These are phyloP conservation scores for Camelina hispida DNA, from an alignment of 345 rosid species.

Conservation along the genomic window DNA sequence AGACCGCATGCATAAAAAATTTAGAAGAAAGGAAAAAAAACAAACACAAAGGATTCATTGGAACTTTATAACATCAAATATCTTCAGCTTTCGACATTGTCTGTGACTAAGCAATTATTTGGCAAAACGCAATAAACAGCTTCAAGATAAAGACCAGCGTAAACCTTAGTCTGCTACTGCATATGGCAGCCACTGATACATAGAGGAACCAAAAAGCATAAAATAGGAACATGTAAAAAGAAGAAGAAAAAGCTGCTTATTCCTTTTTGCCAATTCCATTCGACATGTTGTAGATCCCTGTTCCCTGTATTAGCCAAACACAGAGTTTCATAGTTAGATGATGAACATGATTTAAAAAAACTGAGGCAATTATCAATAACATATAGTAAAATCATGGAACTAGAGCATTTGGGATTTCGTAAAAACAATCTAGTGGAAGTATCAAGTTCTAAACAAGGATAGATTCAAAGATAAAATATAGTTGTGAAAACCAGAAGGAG, in stretches of 20 bases:
- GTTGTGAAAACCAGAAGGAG: neutral
- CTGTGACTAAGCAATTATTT: conserved; percentile 56
- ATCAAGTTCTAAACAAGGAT: neutral
- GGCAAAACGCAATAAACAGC: conserved; percentile 37
- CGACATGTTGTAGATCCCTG: conserved; percentile 86
- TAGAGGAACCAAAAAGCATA: conserved; percentile 35
- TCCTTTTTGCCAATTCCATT: conserved; percentile 88
- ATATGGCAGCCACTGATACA: conserved; percentile 32
- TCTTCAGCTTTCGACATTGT: conserved; percentile 39
- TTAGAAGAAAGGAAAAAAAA: neutral
- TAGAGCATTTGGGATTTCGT: neutral
- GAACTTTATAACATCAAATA: conserved; percentile 31
- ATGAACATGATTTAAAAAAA: neutral
- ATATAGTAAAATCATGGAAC: neutral
- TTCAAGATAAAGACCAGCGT: conserved; percentile 32
- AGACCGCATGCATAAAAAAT: neutral
- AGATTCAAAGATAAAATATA: neutral
- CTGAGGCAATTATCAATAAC: neutral
- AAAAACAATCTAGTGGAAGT: neutral
- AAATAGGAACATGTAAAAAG: neutral
- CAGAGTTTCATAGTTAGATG: conserved; percentile 10
- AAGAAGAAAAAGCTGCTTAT: conserved; percentile 44
- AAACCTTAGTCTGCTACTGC: conserved; percentile 8
- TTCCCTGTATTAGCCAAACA: conserved; percentile 58
- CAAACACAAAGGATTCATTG: neutral